Percentiles rank a stretch among this genome's conserved stretches.
These are phyloP conservation scores for Flueggea neowawraea DNA, from an alignment of 441 rosid genomes.

Conservation along the genomic window DNA sequence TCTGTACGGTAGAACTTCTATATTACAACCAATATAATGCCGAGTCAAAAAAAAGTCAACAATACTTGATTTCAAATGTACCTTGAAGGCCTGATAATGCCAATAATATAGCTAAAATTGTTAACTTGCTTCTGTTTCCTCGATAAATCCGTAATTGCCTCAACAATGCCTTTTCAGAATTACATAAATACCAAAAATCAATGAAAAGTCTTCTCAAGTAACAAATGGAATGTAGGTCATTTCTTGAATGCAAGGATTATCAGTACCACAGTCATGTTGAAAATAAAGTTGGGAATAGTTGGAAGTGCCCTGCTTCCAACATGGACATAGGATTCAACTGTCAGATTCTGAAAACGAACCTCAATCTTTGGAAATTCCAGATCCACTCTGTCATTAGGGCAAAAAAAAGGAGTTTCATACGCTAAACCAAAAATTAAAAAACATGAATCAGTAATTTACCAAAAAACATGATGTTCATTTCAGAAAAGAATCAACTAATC, in stretches of 20 bases:
- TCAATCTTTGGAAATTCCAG: conserved; percentile 90
- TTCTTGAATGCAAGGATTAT: not conserved
- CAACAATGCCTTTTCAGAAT: conserved; percentile 50
- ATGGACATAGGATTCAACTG: conserved; percentile 82
- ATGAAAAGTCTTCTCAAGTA: not conserved
- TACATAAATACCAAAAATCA: conserved; percentile 1
- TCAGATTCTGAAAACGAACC: conserved; percentile 79
- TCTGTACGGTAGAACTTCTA: conserved; percentile 26
- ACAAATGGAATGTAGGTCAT: not conserved
- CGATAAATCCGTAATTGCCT: conserved; percentile 55
- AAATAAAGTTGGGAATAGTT: conserved; percentile 88
- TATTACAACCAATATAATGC: not conserved
- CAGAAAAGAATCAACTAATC: too few relatives aligned
- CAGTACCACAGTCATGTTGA: conserved; percentile 85
- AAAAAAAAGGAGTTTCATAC: not conserved
- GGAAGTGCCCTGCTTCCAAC: conserved; percentile 98
- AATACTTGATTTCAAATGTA: conserved; percentile 14
- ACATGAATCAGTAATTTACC: too few relatives aligned
- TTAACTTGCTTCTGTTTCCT: conserved; percentile 72
- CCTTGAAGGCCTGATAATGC: conserved; percentile 96
- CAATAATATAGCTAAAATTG: conserved; percentile 76
- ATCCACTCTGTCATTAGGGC: conserved; percentile 53
- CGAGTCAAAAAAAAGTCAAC: not conserved
- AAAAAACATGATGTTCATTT: too few relatives aligned
- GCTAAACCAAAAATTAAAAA: too few relatives aligned